Conservation (phyloP, 768 basidiomycete genomes). For the Tephrocybe sp. region DNA sequence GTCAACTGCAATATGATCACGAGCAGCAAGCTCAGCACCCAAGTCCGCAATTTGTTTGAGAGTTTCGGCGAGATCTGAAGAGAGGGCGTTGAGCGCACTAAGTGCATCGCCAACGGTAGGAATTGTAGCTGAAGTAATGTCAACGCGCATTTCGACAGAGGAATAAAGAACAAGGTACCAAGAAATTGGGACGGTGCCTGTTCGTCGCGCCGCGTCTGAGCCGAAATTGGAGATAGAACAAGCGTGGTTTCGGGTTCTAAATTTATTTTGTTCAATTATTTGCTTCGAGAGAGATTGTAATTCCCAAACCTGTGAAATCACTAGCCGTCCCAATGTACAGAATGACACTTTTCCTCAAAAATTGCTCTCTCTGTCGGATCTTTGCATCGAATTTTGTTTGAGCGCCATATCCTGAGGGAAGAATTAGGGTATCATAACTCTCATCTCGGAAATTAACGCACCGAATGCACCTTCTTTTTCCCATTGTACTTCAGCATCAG, state of each 20-base stretch:
- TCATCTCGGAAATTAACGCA: conserved; percentile 23
- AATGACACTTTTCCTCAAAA: conserved; percentile 60
- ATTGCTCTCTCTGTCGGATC: conserved; percentile 52
- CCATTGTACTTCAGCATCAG: conserved; percentile 61
- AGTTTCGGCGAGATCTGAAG: conserved; percentile 55
- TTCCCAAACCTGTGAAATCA: conserved; percentile 58
- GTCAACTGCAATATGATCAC: conserved; percentile 66
- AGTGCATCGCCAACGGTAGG: conserved; percentile 76
- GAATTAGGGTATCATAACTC: neutral
- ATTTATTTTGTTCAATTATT: neutral
- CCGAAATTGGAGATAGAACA: conserved; percentile 66
- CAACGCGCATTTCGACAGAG: neutral
- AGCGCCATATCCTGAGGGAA: conserved; percentile 42
- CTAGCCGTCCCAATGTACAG: conserved; percentile 70
- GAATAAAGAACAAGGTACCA: conserved; percentile 28
- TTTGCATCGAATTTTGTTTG: conserved; percentile 58
- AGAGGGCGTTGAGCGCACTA: conserved; percentile 61
- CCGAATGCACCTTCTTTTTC: conserved; percentile 55
- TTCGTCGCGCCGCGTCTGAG: conserved; percentile 56
- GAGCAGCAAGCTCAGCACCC: conserved; percentile 67
- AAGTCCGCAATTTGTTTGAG: conserved; percentile 68
- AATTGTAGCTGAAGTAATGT: conserved; percentile 51
- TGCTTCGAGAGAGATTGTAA: neutral
- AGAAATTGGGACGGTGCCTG: conserved; percentile 48
- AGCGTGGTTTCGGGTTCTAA: conserved; percentile 70